These are phyloP conservation scores for Flaveria bidentis DNA, from an alignment of 129 eudicot genomes.

Conservation along the genomic window DNA sequence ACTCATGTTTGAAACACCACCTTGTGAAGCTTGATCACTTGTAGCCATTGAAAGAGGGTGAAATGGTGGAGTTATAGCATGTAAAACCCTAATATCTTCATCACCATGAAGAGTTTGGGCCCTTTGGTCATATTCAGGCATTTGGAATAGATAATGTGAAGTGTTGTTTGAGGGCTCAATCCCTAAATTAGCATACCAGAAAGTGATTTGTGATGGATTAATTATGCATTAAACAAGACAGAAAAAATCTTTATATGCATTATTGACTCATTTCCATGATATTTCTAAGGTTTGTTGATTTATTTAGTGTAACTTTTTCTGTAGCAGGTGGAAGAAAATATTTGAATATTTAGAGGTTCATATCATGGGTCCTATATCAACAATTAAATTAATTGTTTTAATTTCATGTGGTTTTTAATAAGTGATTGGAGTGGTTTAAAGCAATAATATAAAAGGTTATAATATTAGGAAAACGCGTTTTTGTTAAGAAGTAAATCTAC, in stretches of 20 bases:
- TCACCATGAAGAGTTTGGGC: slow-evolving; percentile 30
- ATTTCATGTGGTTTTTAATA: slow-evolving; percentile 20
- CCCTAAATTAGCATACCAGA: slow-evolving; percentile 31
- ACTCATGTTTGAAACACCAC: slow-evolving; percentile 32
- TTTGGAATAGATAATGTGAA: slow-evolving; percentile 16
- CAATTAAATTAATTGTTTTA: slow-evolving; percentile 5
- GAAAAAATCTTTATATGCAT: slow-evolving; percentile 30
- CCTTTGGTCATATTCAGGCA: slow-evolving; percentile 36
- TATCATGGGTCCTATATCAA: slow-evolving; percentile 37
- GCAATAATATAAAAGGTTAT: slow-evolving; percentile 13
- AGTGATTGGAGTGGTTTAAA: slow-evolving; percentile 42
- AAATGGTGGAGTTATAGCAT: slow-evolving; percentile 35
- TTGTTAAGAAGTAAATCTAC: background rate
- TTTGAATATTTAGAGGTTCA: slow-evolving; percentile 36
- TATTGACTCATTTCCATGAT: slow-evolving; percentile 30
- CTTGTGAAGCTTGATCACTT: slow-evolving; percentile 31
- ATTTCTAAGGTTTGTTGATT: slow-evolving; percentile 14
- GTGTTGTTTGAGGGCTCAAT: slow-evolving; percentile 29
- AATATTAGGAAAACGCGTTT: slow-evolving; percentile 35
- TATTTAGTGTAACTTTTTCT: slow-evolving; percentile 23
- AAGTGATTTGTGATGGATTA: slow-evolving; percentile 27
- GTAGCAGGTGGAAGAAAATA: slow-evolving; percentile 22
- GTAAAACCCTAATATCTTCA: slow-evolving; percentile 40
- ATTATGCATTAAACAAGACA: slow-evolving; percentile 27
- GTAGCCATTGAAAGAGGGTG: slow-evolving; percentile 33